These are phyloP conservation scores for Mimosa bimucronata DNA, from an alignment of 306 rosid species.

Conservation along the genomic window DNA sequence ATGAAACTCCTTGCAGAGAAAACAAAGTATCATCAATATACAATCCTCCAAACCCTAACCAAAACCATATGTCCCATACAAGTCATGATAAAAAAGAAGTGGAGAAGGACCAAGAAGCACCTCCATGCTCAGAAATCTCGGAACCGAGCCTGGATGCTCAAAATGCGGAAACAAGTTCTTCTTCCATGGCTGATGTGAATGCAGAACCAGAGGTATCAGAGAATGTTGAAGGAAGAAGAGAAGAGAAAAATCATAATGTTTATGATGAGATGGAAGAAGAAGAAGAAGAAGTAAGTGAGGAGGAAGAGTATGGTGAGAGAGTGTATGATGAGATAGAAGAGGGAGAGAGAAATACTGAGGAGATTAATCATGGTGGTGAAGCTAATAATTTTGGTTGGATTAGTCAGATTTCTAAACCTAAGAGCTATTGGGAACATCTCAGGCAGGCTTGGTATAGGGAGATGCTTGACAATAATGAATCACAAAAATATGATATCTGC, in stretches of 20 bases:
- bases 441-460: conserved; percentile 82
- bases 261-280: conserved; percentile 11
- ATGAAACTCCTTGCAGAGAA: conserved; percentile 32
- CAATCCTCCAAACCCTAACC: conserved; percentile 15
- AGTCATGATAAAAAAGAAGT: neutral
- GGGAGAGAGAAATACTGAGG: too few species aligned
- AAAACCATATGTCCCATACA: conserved; percentile 8
- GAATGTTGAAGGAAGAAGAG: conserved; percentile 39
- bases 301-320: conserved; percentile 32
- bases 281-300: conserved; percentile 40
- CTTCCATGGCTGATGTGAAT: conserved; percentile 39
- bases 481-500: conserved; percentile 71
- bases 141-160: conserved; percentile 24
- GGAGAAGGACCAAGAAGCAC: neutral
- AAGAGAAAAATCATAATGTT: conserved; percentile 22
- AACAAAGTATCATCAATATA: neutral
- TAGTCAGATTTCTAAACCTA: conserved; percentile 78
- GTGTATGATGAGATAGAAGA: conserved; percentile 46
- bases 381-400: conserved; percentile 67
- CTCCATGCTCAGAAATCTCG: neutral
- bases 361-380: conserved; percentile 37
- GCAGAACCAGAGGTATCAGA: conserved; percentile 39
- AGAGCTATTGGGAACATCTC: conserved; percentile 81
- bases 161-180: conserved; percentile 21
- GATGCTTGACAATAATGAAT: conserved; percentile 61